phyloP scores from a whole-genome alignment of 2,329 filamentous ascomycete genomes.

The Aspergillus ibericus region DNA sequence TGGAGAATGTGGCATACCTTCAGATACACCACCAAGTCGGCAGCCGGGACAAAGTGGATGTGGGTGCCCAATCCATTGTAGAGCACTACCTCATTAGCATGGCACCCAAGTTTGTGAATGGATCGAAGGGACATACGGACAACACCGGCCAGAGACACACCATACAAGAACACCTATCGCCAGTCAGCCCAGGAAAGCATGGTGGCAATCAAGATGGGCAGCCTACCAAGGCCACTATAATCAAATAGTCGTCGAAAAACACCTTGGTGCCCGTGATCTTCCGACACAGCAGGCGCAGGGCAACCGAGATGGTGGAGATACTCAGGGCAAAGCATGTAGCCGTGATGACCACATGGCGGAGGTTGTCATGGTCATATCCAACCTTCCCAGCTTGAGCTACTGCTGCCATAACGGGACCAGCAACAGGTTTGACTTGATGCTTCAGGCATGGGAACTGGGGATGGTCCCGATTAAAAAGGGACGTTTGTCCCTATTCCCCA shows the following conservation, averaged over 20 bases:
- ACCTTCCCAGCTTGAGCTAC: not conserved
- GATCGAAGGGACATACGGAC: constrained; percentile 17
- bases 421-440: not conserved
- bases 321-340: constrained; percentile 26
- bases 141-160: constrained; percentile 24
- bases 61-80: constrained; percentile 27
- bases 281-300: constrained; percentile 21
- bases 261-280: constrained; percentile 17
- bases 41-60: constrained; percentile 16
- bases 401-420: not conserved
- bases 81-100: constrained; percentile 13
- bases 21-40: constrained; percentile 21
- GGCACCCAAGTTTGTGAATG: too few species aligned
- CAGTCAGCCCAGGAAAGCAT: constrained; percentile 17
- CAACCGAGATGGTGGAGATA: constrained; percentile 23
- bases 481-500: too few species aligned
- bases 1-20: constrained; percentile 15
- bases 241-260: constrained; percentile 17
- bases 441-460: too few species aligned
- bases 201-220: constrained; percentile 10
- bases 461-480: too few species aligned
- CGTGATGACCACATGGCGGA: constrained; percentile 29
- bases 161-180: constrained; percentile 24
- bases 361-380: constrained; percentile 23
- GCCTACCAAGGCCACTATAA: constrained; percentile 14